Base-by-base conservation (phyloP, 768 basidiomycete genomes). In the Suillus cothurnatus region DNA sequence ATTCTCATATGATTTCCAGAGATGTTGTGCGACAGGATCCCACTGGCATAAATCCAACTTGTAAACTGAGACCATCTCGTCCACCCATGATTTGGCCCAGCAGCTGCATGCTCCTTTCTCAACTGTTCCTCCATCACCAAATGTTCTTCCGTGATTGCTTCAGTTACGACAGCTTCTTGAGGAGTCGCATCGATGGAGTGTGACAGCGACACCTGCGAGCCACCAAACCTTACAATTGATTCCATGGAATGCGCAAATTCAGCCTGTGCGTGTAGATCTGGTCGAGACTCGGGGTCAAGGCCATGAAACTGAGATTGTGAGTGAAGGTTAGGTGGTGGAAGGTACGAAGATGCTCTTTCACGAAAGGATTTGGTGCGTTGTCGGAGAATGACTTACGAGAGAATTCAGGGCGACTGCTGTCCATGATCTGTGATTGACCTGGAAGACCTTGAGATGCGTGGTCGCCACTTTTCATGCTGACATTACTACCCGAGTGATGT, bases 121-220 rank as follows among this genome's bases (percentile, higher is more conserved):
- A 86, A 70, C 53, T 85, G 78, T 67, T 85, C 81, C 36, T 81
- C 80, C 34, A 85, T 77, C 6, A 84, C 89, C 21, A 84, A 79
- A 65, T 84, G 81, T 74, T 92, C 91, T 73, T 93, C 90, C 45
- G 86, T 88, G 47, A 91, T 80, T 49, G 90, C 85, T 69, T 92
- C 91, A 56, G 85, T 83, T 60, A 84, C 80, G 49, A 92, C 88
- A 11, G 19, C 52, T 55, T 55, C 53, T 55, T n/a, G 53, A 55
- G 19, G 87, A 5, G 5, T 82, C n/a, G 89, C 77, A 65, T 81
- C 84, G 7, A 28, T 26, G 39, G 32, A 8, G 75, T 71, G 60
- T 78, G 77, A 59, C 55, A 74, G 50, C 65, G 73, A 72, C 3
- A 17, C 39, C 14, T 45, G 59, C 14, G 68, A 68, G n/a, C 43